Conservation (phyloP, 495 filamentous ascomycete species). For the Aspergillus steynii region DNA sequence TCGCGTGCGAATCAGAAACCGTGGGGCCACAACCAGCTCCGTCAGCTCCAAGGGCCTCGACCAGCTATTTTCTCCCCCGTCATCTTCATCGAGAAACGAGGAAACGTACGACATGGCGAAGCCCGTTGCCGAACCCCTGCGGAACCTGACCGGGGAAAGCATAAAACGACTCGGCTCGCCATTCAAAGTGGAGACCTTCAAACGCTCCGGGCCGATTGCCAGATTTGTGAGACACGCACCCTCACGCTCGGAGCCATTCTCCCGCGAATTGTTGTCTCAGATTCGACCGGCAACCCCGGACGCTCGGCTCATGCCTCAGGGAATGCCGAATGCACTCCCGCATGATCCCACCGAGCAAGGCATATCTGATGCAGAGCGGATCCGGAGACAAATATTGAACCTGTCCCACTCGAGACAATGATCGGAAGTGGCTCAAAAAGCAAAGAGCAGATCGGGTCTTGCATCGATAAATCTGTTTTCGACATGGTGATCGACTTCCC, state of each 20-base stretch:
- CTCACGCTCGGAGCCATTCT: constrained; percentile 46
- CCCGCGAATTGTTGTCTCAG: constrained; percentile 26
- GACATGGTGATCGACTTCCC: constrained; percentile 10
- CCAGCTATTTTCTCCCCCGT: constrained; percentile 52
- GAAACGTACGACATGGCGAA: constrained; percentile 27
- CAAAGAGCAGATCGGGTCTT: neutral
- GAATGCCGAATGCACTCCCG: constrained; percentile 22
- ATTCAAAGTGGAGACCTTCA: constrained; percentile 42
- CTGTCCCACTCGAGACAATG: constrained; percentile 39
- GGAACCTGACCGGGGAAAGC: constrained; percentile 38
- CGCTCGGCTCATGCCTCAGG: constrained; percentile 7
- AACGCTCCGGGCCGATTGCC: constrained; percentile 28
- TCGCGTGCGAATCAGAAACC: constrained; percentile 51
- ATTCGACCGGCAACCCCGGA: constrained; percentile 5
- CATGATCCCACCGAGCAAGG: constrained; percentile 42
- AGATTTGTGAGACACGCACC: constrained; percentile 38
- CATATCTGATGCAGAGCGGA: constrained; percentile 49
- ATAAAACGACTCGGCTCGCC: constrained; percentile 55
- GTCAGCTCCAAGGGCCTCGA: constrained; percentile 40
- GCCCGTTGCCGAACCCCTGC: constrained; percentile 28
- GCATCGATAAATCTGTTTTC: constrained; percentile 10
- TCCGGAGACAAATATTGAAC: constrained; percentile 47
- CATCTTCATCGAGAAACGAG: constrained; percentile 39
- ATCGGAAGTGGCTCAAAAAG: neutral
- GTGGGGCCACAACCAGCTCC: constrained; percentile 50